Evolutionary conservation across 192 early-diverging fungal genomes (phyloP), one percentile per base, ranked within the genome.

Genomic region (Jimgerdemannia flammicorona): DNA sequence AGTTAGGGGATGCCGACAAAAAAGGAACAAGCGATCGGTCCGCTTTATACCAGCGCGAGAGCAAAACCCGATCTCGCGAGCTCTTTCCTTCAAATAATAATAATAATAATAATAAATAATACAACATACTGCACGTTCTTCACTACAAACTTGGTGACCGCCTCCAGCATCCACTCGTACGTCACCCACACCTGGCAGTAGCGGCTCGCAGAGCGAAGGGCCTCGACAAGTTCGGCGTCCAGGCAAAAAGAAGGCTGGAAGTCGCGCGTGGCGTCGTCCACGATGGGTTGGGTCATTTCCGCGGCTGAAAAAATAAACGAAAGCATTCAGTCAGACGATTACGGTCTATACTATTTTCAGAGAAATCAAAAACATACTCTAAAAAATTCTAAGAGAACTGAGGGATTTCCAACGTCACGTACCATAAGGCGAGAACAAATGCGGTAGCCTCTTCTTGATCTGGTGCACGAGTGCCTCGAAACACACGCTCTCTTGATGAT

Each of bases 61-160:
- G 29, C 29, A 29, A 29, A 29, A 29, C 29, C 29, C 29, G 29
- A 29, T 29, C 29, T 29, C 29, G 29, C 29, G 29, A 29, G 29
- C 29, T 29, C 29, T 29, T 29, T 29, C 29, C 29, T 29, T 29
- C 49, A 14, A 59, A 59, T 59, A 6, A 59, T 6, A 59, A 59
- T 7, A 54, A 54, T 11, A 11, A 54, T 4, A 54, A 3, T 64
- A 42, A 20, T 40, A 65, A 29, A 29, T n/a, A 11, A 0, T 40
- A 68, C 8, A 17, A 75, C 76, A 72, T 77, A 81, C 78, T 83
- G 81, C 49, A 83, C 73, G 40, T 77, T 83, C 63, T 84, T 81
- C 40, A 83, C 87, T 18, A 90, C 84, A 80, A 82, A 90, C 11
- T 72, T 71, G 29, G 80, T 80, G 14, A 86, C 83, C 71, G 82